These are phyloP conservation scores for Triticum monococcum DNA, from an alignment of 176 grass and related monocot genomes.

Conservation along the genomic window DNA sequence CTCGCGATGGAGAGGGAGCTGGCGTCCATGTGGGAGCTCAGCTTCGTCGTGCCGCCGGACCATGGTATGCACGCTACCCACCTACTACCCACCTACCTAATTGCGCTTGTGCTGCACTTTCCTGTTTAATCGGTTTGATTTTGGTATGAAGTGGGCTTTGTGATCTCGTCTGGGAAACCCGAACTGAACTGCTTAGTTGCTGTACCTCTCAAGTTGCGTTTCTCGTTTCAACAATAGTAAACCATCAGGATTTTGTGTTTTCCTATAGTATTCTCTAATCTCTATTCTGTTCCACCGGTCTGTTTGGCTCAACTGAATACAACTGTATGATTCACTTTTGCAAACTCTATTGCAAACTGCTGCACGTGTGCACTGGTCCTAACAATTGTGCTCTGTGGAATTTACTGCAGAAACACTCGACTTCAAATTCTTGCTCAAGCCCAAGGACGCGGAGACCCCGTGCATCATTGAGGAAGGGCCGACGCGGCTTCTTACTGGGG, in stretches of 20 bases:
- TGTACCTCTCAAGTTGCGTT: background rate
- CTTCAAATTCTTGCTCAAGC: constrained; percentile 96
- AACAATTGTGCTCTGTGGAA: background rate
- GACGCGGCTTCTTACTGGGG: constrained; percentile 61
- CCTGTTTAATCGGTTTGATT: background rate
- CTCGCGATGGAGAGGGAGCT: constrained; percentile 91
- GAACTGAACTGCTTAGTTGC: background rate
- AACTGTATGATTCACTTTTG: background rate
- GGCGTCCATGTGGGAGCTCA: constrained; percentile 97
- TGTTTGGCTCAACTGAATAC: background rate
- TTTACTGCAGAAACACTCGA: constrained; percentile 72
- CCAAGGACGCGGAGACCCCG: constrained; percentile 51
- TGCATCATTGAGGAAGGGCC: constrained; percentile 90
- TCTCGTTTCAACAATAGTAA: background rate
- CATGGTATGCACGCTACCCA: constrained; percentile 48
- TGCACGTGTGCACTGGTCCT: background rate
- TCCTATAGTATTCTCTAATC: background rate
- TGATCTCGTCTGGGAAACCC: background rate
- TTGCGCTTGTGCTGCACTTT: background rate
- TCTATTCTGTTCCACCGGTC: background rate
- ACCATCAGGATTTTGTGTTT: background rate
- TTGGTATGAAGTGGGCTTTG: background rate
- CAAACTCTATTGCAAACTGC: background rate
- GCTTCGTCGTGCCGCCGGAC: constrained; percentile 91
- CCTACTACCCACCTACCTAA: constrained; percentile 1